Base-by-base conservation (phyloP, 257 asterid species). In the Forsythia suspensa region DNA sequence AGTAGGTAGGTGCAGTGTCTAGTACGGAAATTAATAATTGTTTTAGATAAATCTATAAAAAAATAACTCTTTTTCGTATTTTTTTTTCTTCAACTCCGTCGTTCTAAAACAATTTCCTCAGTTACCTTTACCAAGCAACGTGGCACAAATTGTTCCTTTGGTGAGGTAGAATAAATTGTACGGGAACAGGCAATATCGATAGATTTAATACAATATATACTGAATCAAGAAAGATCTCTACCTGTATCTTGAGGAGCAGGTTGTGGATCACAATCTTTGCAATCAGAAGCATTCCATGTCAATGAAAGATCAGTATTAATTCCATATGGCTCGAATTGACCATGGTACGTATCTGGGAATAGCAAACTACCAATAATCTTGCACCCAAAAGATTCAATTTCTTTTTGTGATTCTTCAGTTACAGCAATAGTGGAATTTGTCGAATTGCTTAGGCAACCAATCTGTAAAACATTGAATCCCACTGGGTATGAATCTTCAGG, bases 371-470 rank as follows among this genome's bases (percentile, higher is more conserved):
- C 79, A 5, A 74, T 68, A 9, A 7, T 44, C 12, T 41, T 24
- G n/a, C 83, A 80, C 36, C 55, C 52, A 68, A 0, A 0, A 1
- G 3, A 4, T 11, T 29, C 15, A 77, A 67, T 6, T 16, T 3
- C 0, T 0, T 66, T 12, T 4, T 34, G 24, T 55, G 21, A 0
- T 0, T 21, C 6, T 16, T 7, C 38, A 24, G 69, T 8, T 0
- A 63, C 20, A 48, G 75, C 79, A 67, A 80, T 24, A 6, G 83
- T 74, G n/a, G 57, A 15, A 8, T 67, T 44, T 6, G 71, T 76
- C 2, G 80, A 43, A 82, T 82, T 85, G 85, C 86, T 85, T 20
- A 85, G 46, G 85, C 85, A 85, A 3, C 8, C 77, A 7, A 82
- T 68, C 0, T 41, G 39, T 3, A 82, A 48, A 39, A 3, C 20